Evolutionary conservation across 1,139 yeast genomes (phyloP).

Genomic region (Lodderomyces margitis): DNA sequence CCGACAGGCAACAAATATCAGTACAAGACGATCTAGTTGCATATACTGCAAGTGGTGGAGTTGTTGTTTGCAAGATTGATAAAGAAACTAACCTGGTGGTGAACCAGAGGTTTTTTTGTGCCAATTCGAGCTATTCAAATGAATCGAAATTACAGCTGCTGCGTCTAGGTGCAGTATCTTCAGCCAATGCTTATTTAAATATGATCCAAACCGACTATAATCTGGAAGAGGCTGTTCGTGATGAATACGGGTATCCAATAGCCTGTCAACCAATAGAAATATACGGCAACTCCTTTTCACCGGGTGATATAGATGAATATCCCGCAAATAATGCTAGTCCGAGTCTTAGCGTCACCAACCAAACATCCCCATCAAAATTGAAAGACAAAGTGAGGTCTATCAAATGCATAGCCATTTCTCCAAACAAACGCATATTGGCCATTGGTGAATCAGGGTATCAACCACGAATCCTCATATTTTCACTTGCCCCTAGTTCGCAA

Average conservation of each 20-base stretch:
- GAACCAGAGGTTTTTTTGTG: conserved; percentile 52
- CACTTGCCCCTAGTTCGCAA: conserved; percentile 51
- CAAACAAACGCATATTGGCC: conserved; percentile 52
- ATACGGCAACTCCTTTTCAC: conserved; percentile 14
- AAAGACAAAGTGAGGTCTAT: conserved; percentile 52
- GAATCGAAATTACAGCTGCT: not conserved
- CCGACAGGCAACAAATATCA: conserved; percentile 31
- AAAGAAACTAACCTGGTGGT: conserved; percentile 14
- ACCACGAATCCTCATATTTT: conserved; percentile 60
- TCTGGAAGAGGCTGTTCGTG: conserved; percentile 19
- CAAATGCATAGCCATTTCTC: conserved; percentile 55
- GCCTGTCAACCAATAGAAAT: conserved; percentile 26
- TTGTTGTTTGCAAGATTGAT: conserved; percentile 45
- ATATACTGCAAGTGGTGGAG: conserved; percentile 69
- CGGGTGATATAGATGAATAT: conserved; percentile 10
- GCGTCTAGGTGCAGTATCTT: conserved; percentile 7
- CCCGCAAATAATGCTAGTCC: conserved; percentile 5
- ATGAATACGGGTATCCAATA: conserved; percentile 34
- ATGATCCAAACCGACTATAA: conserved; percentile 19
- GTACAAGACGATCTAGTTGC: conserved; percentile 46
- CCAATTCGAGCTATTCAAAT: conserved; percentile 26
- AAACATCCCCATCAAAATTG: conserved; percentile 30
- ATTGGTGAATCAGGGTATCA: conserved; percentile 68
- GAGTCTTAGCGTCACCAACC: not conserved
- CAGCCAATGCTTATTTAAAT: conserved; percentile 34